Base-by-base conservation (phyloP, 2,329 filamentous ascomycete species). In the Penicillium sp. region DNA sequence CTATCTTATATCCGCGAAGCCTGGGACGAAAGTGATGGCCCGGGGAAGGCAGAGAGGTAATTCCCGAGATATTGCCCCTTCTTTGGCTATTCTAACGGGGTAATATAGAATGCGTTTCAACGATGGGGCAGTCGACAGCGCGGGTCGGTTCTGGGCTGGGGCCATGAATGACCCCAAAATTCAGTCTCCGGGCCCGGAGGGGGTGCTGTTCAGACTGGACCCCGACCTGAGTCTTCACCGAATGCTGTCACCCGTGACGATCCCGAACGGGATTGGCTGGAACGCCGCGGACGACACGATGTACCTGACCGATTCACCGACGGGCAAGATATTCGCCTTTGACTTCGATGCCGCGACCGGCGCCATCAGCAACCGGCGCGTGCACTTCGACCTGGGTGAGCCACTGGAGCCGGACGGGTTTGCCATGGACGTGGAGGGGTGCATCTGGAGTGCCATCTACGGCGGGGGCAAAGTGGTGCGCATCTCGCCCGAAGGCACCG, bases 371-470 rank as follows among this genome's bases (percentile, higher is more conserved):
- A 86, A 88, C 70, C 81, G 84, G 64, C 83, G 88, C 49, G 76
- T 86, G 33, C 90, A 91, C 73, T 92, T 91, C 74, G 76, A 80
- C 50, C 84, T 91, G 66, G 78, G 81, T 4, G 81, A 81, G 1
- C 70, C 80, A 43, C 82, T 84, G 5, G 78, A 82, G 56, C 90
- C 90, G 1, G 92, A 96, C 71, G 92, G 92, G 2, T 92, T 92
- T 73, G 86, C 87, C 56, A 82, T 95, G 64, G 92, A 96, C 66
- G 81, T 80, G 39, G 84, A 95, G 48, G 91, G 90, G n/a, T 87
- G 88, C 74, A 79, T 96, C 64, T 96, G 92, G 92, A 86, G 88
- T 55, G 89, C 90, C 7, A 79, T 94, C n/a, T 94, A 90, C 67
- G 90, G 90, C 48, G 88, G 87, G 56, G 78, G 82, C 53, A 82